Percentiles rank a stretch among this genome's conserved stretches.
phyloP scores from a whole-genome alignment of 225 moss, liverwort and hornwort genomes.

The Asterella californica region DNA sequence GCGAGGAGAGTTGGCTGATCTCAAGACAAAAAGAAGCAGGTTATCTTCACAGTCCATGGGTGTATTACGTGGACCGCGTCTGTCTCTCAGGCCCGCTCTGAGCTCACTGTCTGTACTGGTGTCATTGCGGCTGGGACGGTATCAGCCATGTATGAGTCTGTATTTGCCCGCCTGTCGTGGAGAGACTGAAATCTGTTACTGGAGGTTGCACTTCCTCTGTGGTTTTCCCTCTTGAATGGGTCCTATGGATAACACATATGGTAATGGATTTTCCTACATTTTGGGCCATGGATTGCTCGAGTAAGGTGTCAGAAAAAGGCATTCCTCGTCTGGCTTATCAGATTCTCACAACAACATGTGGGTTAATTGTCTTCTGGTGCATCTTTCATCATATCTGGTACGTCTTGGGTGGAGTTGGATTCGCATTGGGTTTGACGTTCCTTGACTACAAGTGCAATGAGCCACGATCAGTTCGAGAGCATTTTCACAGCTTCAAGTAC shows the following conservation, averaged over 20 bases:
- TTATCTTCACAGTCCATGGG: not conserved
- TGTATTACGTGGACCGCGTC: not conserved
- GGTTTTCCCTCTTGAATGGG: constrained; percentile 1
- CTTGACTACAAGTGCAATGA: constrained; percentile 21
- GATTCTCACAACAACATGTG: constrained; percentile 20
- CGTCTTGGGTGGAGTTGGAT: constrained; percentile 20
- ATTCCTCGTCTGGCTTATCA: constrained; percentile 13
- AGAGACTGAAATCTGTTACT: not conserved
- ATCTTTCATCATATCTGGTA: constrained; percentile 22
- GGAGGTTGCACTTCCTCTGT: not conserved
- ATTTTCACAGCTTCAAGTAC: constrained; percentile 14
- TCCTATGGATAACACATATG: not conserved
- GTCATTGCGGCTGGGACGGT: not conserved
- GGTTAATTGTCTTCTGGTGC: constrained; percentile 8
- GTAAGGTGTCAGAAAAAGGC: not conserved
- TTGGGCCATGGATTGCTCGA: constrained; percentile 2
- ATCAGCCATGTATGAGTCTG: not conserved
- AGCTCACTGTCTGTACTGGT: not conserved
- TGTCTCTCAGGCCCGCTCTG: not conserved
- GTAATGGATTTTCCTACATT: not conserved
- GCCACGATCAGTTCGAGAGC: not conserved
- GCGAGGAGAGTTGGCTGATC: not conserved
- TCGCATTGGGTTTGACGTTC: constrained; percentile 17
- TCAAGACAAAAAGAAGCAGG: not conserved
- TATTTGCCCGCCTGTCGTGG: not conserved